Evolutionary conservation across 1,284 basidiomycete genomes (phyloP), one percentile per base, ranked within the genome.

Genomic region (Earliella scabrosa): DNA sequence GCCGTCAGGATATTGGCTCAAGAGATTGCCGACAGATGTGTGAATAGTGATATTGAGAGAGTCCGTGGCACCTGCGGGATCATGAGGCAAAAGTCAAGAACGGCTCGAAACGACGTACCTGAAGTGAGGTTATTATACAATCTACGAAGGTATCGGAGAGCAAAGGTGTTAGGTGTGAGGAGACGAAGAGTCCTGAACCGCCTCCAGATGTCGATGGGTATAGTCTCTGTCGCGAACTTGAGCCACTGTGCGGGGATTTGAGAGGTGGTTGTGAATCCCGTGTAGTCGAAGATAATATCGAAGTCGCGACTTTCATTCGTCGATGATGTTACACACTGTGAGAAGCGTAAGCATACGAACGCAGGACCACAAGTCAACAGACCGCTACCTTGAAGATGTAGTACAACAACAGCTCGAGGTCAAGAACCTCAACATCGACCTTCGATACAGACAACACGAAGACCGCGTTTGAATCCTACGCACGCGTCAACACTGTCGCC

Each of bases 321-420:
- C 14, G 80, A 68, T 10, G 76, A 73, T 11, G 73, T 77, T 23
- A 79, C 65, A 20, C 70, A 77, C 76, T 79, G 60, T 20, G 27
- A n/a, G n/a, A n/a, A n/a, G n/a, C n/a, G n/a, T n/a, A n/a, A n/a
- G n/a, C n/a, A n/a, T n/a, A n/a, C n/a, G n/a, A n/a, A n/a, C n/a
- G n/a, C n/a, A n/a, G n/a, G n/a, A n/a, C n/a, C n/a, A n/a, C n/a
- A n/a, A n/a, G n/a, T n/a, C n/a, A n/a, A n/a, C n/a, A n/a, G n/a
- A n/a, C n/a, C n/a, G n/a, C n/a, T n/a, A 87, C 92, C 77, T 87
- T 88, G 73, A 95, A 86, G 47, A 94, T 84, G 68, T 93, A 85
- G 70, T 86, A 92, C 71, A 95, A 86, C 35, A 98, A 72, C 3
- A 95, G 72, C 65, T 97, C 93, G 31, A 95, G 85, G 68, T 97